phyloP scores from a whole-genome alignment of 2,329 filamentous ascomycete species.

The Penicillium sp. region DNA sequence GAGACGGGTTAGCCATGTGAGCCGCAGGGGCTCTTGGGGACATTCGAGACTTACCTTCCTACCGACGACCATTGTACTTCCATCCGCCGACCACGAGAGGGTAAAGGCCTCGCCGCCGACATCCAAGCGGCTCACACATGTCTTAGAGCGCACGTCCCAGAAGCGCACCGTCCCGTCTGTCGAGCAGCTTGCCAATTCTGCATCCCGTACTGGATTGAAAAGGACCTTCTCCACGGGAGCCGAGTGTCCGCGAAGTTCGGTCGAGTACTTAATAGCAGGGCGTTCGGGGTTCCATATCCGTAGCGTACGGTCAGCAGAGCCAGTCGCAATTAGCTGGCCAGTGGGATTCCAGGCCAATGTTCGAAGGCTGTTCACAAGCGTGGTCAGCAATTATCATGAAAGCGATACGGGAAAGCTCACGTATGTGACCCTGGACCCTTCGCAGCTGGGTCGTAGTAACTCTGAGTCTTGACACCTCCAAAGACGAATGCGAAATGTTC shows the following conservation, averaged over 20 bases:
- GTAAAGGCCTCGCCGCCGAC: slow-evolving; percentile 54
- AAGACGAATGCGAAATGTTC: slow-evolving; percentile 70
- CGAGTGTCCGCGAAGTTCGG: slow-evolving; percentile 51
- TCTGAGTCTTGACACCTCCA: slow-evolving; percentile 66
- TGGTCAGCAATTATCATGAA: slow-evolving; percentile 6
- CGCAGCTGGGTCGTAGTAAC: slow-evolving; percentile 65
- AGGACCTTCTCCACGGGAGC: slow-evolving; percentile 51
- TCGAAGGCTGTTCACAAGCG: slow-evolving; percentile 58
- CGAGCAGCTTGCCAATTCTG: slow-evolving; percentile 52
- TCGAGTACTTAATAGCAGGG: slow-evolving; percentile 49
- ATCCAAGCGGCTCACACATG: slow-evolving; percentile 49
- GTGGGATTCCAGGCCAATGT: slow-evolving; percentile 88
- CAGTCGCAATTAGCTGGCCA: slow-evolving; percentile 81
- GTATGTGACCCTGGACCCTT: slow-evolving; percentile 58
- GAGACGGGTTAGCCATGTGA: neutral
- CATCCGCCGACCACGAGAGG: slow-evolving; percentile 51
- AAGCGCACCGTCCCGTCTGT: slow-evolving; percentile 53
- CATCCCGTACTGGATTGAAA: slow-evolving; percentile 52
- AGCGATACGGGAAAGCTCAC: slow-evolving; percentile 42
- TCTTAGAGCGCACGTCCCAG: slow-evolving; percentile 54
- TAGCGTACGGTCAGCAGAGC: slow-evolving; percentile 81
- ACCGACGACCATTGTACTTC: slow-evolving; percentile 48
- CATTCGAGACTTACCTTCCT: slow-evolving; percentile 42
- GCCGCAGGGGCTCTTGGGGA: neutral
- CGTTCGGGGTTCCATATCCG: slow-evolving; percentile 81